phyloP scores from a whole-genome alignment of 2,329 filamentous ascomycete genomes.

The Coccinonectria pachysandricola region DNA sequence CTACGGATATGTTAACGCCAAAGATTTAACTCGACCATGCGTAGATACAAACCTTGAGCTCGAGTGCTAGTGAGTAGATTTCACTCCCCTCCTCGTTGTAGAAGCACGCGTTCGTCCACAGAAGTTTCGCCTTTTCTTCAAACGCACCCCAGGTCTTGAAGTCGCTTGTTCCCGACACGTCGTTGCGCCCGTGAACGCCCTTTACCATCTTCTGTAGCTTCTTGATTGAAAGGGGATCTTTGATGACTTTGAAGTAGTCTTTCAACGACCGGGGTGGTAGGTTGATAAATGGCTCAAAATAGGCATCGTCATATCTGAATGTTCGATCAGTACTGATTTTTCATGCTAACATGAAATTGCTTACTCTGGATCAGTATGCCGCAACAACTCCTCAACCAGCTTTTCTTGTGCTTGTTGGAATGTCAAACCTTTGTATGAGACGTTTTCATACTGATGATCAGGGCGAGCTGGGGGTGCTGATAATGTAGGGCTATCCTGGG shows the following conservation, averaged over 20 bases:
- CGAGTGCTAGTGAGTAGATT: conserved; percentile 64
- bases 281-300: conserved; percentile 65
- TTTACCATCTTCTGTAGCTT: conserved; percentile 68
- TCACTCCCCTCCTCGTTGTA: conserved; percentile 91
- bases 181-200: conserved; percentile 59
- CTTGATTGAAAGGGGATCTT: conserved; percentile 68
- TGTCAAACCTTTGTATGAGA: conserved; percentile 58
- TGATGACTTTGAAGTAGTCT: conserved; percentile 81
- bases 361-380: conserved; percentile 56
- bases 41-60: conserved; percentile 56
- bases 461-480: conserved; percentile 31
- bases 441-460: conserved; percentile 43
- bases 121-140: conserved; percentile 65
- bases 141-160: conserved; percentile 78
- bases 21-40: background rate
- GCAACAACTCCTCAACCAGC: conserved; percentile 65
- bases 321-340: too few relatives aligned
- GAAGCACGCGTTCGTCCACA: conserved; percentile 80
- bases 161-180: conserved; percentile 51
- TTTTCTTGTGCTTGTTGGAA: conserved; percentile 85
- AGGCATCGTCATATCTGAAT: conserved; percentile 55
- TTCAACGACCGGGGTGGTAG: conserved; percentile 65
- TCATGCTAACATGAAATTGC: too few relatives aligned
- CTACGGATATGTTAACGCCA: conserved; percentile 31
- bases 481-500: conserved; percentile 24